Base-by-base conservation (phyloP, 2,329 filamentous ascomycete genomes). In the Hypoxylon sp. region DNA sequence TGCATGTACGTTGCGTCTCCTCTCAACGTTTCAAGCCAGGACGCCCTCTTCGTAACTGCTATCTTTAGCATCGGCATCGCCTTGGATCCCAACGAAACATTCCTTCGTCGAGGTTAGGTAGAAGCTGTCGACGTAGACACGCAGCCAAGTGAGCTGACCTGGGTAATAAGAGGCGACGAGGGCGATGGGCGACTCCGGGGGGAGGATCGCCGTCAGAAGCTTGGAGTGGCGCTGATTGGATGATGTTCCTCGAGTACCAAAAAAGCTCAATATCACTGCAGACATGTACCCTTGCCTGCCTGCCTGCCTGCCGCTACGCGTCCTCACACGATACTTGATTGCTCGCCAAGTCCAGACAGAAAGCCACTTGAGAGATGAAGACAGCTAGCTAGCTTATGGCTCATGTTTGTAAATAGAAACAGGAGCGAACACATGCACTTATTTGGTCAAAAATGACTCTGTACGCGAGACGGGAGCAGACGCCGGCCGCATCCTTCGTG, bases 11-110 rank as follows among this genome's bases (percentile, higher is more conserved):
- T 26, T 53, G 11, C 11, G 49, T 46, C 21, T 35, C 27, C 21
- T 35, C 27, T 55, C 41, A 33, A 18, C 43, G 41, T 60, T 56
- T 62, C 43, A 33, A 53, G 20, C 47, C 31, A 41, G 27, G 52
- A n/a, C n/a, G n/a, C n/a, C n/a, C n/a, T n/a, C 55, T 29, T 20
- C 27, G 21, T 48, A 26, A 21, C 24, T 15, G 35, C 56, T 62
- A 62, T 56, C 60, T 62, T 62, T 60, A 62, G 56, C 31, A 57
- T 48, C 53, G 2, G 20, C n/a, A 35, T 29, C 31, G 47, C 40
- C 42, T 43, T 31, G 18, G 48, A 56, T 60, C 50, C 42, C 35
- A 46, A 17, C 27, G 21, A 23, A 23, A 47, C 18, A 31, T 18
- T 23, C 41, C 21, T 40, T 41, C 42, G 29, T 23, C 31, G 37